Evolutionary conservation across 2,329 filamentous ascomycete species (phyloP), one percentile per base, ranked within the genome.

Genomic region (Fusarium goolgardi): DNA sequence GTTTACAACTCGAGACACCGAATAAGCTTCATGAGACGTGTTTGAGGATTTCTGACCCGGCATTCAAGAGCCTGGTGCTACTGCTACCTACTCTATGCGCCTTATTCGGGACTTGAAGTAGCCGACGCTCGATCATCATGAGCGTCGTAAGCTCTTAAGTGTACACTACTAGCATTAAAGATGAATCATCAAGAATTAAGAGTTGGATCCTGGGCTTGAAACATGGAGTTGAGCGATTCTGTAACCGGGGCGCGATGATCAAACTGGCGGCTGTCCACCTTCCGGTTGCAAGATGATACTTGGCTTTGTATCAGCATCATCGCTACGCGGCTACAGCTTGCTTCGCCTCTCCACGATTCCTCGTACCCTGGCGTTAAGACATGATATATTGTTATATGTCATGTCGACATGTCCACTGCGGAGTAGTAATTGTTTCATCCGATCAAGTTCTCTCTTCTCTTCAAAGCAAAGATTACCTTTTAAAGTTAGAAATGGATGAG

Each of bases 261-360:
- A 68, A 68, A 69, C 65, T 37, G 35, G 47, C 66, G 66, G 66
- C 43, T 58, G 41, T 35, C 39, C 25, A 27, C 50, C 29, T 66
- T 69, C 66, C 66, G 66, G 66, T 69, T 59, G 46, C 66, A 69
- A 54, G 40, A 60, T 60, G 61, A 59, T 40, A 63, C 57, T 66
- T 46, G 59, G 58, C 52, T 45, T 44, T 49, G 64, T 67, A 49
- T 63, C 64, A 63, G 59, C 18, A 31, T 45, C 43, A 21, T 45
- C 41, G 41, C 46, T 32, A n/a, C n/a, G n/a, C n/a, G n/a, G n/a
- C n/a, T n/a, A 43, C 21, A 16, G 40, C 23, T 27, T 43, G 10
- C 32, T 50, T 37, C 31, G 32, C 46, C 46, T 35, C 51, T 23
- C 51, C 51, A 46, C 39, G 39, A 54, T 54, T 27, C 39, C 13